Conservation (phyloP, 2,329 filamentous ascomycete species). For the Alternaria tenuissima region DNA sequence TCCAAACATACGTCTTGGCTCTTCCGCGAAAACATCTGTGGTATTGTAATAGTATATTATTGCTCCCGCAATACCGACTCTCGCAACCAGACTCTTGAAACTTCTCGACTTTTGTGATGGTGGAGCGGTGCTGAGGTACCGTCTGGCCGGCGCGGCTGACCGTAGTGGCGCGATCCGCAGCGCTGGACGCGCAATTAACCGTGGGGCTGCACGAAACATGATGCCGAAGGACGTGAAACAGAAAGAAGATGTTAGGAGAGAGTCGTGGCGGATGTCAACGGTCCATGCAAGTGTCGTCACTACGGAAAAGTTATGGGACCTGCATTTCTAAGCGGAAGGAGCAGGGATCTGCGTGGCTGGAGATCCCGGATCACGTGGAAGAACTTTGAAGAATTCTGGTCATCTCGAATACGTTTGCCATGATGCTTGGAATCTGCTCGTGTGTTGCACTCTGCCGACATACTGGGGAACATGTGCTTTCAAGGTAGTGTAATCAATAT, state of each 20-base stretch:
- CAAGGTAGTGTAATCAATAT: not conserved
- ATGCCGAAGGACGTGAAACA: slow-evolving; percentile 29
- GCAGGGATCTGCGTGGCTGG: slow-evolving; percentile 17
- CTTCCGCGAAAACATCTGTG: slow-evolving; percentile 84
- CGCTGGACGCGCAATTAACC: slow-evolving; percentile 51
- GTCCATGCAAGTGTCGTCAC: slow-evolving; percentile 21
- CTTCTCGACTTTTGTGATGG: slow-evolving; percentile 73
- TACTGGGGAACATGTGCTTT: not conserved
- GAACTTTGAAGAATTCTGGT: not conserved
- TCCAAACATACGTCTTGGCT: slow-evolving; percentile 70
- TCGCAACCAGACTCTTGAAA: slow-evolving; percentile 78
- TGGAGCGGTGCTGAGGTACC: slow-evolving; percentile 66
- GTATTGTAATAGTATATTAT: slow-evolving; percentile 96
- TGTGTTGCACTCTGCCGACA: too few relatives aligned
- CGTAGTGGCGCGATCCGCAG: slow-evolving; percentile 51
- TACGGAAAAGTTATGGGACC: slow-evolving; percentile 29
- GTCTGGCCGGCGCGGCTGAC: slow-evolving; percentile 47
- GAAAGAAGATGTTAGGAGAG: slow-evolving; percentile 26
- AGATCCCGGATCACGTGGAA: slow-evolving; percentile 15
- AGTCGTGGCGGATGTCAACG: slow-evolving; percentile 25
- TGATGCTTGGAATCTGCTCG: too few relatives aligned
- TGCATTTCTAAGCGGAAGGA: slow-evolving; percentile 36
- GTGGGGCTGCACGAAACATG: slow-evolving; percentile 64
- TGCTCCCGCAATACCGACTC: slow-evolving; percentile 78
- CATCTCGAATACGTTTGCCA: not conserved